These are phyloP conservation scores for Epichloe gansuensis DNA, from an alignment of 2,329 filamentous ascomycete genomes.

Conservation along the genomic window DNA sequence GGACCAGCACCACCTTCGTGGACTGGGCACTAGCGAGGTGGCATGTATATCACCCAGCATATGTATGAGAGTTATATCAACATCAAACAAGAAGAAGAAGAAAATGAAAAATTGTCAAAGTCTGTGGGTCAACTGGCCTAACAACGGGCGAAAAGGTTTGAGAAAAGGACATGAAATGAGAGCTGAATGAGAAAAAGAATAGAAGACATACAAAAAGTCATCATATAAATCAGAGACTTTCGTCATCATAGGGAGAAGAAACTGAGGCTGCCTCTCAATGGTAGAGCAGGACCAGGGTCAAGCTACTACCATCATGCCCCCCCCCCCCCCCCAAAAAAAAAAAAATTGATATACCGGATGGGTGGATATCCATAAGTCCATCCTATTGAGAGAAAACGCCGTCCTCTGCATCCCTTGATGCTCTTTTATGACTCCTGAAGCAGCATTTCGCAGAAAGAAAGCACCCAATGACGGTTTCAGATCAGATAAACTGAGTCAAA, in stretches of 20 bases:
- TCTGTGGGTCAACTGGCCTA: background rate
- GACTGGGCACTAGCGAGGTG: background rate
- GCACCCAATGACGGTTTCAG: conserved; percentile 1
- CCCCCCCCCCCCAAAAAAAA: background rate
- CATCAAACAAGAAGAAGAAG: background rate
- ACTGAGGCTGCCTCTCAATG: background rate
- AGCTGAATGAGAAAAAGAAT: background rate
- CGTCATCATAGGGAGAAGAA: background rate
- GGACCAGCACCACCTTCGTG: background rate
- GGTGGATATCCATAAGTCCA: conserved; percentile 9
- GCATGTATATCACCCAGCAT: background rate
- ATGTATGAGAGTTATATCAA: conserved; percentile 4
- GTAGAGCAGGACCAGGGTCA: background rate
- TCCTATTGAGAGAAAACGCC: conserved; percentile 19
- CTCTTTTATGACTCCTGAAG: conserved; percentile 9
- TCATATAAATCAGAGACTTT: conserved; percentile 5
- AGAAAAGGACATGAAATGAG: conserved; percentile 10
- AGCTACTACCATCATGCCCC: background rate
- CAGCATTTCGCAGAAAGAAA: conserved; percentile 4
- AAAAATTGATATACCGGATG: background rate
- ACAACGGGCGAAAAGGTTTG: background rate
- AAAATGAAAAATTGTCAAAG: conserved; percentile 12
- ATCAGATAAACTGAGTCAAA: background rate
- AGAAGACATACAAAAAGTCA: background rate
- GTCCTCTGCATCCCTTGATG: conserved; percentile 12